Conservation (phyloP, 2,329 filamentous ascomycete species). For the Apiospora pterosperma region DNA sequence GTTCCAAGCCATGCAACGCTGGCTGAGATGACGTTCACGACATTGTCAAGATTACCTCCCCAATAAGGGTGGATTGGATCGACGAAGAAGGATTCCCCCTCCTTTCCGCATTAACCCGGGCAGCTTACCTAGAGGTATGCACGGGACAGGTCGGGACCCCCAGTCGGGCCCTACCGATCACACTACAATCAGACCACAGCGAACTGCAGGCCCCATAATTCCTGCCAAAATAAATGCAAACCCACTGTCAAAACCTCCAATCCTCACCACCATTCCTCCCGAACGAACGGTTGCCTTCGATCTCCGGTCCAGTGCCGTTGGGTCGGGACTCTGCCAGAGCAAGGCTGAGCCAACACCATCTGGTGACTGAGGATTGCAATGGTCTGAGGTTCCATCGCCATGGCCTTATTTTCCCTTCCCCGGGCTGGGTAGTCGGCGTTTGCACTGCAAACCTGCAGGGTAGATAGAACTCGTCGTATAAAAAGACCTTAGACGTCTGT, state of each 20-base stretch:
- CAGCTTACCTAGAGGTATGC: no score
- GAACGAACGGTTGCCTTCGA: neutral
- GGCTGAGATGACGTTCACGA: neutral
- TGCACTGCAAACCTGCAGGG: neutral
- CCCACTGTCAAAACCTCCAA: neutral
- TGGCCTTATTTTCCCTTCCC: neutral
- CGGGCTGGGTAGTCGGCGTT: neutral
- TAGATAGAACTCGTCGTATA: neutral
- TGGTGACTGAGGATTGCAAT: neutral
- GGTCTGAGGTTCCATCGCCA: slow-evolving; percentile 1
- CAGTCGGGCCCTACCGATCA: slow-evolving; percentile 1
- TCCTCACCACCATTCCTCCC: slow-evolving; percentile 2
- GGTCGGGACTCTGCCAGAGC: neutral
- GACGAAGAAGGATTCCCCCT: neutral
- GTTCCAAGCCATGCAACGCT: neutral
- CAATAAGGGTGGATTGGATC: neutral
- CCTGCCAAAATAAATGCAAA: neutral
- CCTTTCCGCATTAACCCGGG: neutral
- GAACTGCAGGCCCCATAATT: neutral
- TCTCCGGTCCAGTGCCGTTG: neutral
- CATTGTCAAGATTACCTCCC: neutral
- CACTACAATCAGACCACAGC: slow-evolving; percentile 1
- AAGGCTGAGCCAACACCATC: neutral
- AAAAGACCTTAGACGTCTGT: neutral
- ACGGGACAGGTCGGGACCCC: neutral